A percentile compares a stretch with the other conserved stretches of the same genome.
Evolutionary conservation across 345 rosid species (phyloP).

Genomic region (Euphorbia peplus): DNA sequence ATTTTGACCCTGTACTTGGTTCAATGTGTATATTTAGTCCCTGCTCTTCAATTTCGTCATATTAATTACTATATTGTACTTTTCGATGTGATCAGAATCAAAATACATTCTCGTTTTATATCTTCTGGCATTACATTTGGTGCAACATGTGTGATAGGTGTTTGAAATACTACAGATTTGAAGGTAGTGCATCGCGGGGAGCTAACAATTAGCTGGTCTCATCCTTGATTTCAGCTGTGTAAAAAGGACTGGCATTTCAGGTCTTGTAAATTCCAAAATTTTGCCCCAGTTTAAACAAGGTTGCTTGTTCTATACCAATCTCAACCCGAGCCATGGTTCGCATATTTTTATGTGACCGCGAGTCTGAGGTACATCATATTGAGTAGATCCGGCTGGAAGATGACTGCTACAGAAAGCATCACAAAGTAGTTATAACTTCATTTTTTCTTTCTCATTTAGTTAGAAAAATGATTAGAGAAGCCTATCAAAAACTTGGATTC

Average conservation of each 20-base stretch:
- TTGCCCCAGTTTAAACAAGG: not conserved
- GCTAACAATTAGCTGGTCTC: conserved; percentile 14
- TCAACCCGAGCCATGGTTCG: not conserved
- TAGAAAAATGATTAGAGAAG: not conserved
- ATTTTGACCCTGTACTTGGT: not conserved
- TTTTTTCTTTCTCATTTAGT: not conserved
- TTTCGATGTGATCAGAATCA: not conserved
- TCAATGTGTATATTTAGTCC: not conserved
- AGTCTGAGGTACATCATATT: not conserved
- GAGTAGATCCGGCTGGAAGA: not conserved
- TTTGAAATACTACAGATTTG: conserved; percentile 2
- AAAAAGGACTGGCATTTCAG: conserved; percentile 14
- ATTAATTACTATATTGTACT: not conserved
- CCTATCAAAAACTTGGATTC: not conserved
- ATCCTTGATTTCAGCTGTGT: conserved; percentile 13
- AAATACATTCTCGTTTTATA: not conserved
- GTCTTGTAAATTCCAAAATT: not conserved
- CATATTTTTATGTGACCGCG: not conserved
- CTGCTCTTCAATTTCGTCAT: not conserved
- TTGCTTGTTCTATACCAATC: too few relatives aligned
- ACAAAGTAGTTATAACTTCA: not conserved
- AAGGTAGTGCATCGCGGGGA: not conserved
- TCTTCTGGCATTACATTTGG: not conserved
- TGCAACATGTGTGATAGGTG: conserved; percentile 13
- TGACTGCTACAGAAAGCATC: not conserved